Conservation (phyloP, 441 rosid genomes). For the Euphorbia celastroides region DNA sequence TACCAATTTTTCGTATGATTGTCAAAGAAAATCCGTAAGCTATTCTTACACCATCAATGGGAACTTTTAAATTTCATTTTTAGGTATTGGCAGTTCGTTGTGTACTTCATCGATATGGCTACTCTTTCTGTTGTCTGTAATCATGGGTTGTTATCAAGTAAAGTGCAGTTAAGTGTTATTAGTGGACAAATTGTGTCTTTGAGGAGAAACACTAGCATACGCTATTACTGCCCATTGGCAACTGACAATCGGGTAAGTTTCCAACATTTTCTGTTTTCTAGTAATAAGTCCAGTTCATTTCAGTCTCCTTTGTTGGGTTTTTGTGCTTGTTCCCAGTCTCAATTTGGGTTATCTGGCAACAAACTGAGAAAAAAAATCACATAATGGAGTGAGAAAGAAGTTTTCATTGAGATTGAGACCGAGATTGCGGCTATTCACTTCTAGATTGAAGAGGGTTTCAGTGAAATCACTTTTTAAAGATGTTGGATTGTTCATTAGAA, state of each 20-base stretch:
- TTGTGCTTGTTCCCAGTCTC: too few relatives aligned
- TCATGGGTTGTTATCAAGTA: slow-evolving; percentile 36
- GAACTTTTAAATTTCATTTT: slow-evolving; percentile 12
- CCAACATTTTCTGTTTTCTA: too few relatives aligned
- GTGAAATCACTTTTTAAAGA: slow-evolving; percentile 45
- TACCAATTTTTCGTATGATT: neutral
- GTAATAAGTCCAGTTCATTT: too few relatives aligned
- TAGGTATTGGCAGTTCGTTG: slow-evolving; percentile 3
- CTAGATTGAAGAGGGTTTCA: slow-evolving; percentile 47
- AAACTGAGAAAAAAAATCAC: slow-evolving; percentile 34
- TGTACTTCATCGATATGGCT: slow-evolving; percentile 40
- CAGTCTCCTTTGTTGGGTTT: too few relatives aligned
- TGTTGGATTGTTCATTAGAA: slow-evolving; percentile 44
- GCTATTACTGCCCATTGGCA: slow-evolving; percentile 26
- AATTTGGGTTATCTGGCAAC: slow-evolving; percentile 33
- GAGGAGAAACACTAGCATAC: slow-evolving; percentile 23
- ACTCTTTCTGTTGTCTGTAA: slow-evolving; percentile 47
- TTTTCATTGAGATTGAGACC: slow-evolving; percentile 66
- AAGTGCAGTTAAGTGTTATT: slow-evolving; percentile 22
- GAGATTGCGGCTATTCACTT: slow-evolving; percentile 50
- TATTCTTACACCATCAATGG: slow-evolving; percentile 2
- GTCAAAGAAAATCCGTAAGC: neutral
- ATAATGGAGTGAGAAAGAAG: slow-evolving; percentile 35
- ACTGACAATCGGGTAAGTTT: slow-evolving; percentile 17
- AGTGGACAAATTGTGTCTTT: slow-evolving; percentile 26